Base-by-base conservation (phyloP, 805 yeast species). In the Jamesozyma rosinii region DNA sequence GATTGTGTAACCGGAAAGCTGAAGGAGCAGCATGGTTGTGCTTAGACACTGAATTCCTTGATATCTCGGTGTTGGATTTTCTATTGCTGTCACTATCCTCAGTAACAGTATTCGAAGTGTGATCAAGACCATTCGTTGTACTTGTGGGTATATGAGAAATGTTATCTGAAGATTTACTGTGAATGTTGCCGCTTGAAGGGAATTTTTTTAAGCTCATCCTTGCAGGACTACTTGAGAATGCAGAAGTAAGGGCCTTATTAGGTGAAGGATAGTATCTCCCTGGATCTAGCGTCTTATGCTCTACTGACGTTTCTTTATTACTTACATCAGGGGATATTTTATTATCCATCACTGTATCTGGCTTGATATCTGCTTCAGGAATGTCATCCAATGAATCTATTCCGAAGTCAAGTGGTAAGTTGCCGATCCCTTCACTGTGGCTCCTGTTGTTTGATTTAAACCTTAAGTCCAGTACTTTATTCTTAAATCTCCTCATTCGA, bases 381-480 rank as follows among this genome's bases (percentile, higher is more conserved):
- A 11, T 24, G 6, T 24, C 29, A 11, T 24, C 29, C 6, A 24
- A 6, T 8, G 11, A 24, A 24, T 24, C 11, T 6, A 24, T 11
- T 24, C 29, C 29, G 11, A 11, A 8, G 6, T 24, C 29, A 6
- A 8, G 10, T 8, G 29, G 29, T 24, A 8, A 8, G 11, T 24
- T 24, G 11, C 29, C 11, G 11, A 24, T 24, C 10, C 33, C 19
- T 32, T 26, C 14, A 27, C 15, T 8, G 15, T 31, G 9, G 15
- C 19, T 15, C 15, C 44, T 29, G 15, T 24, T 24, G 9, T 38
- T 49, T 21, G 51, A 45, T n/a, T 44, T 46, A n/a, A 54, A 39
- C 20, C 55, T 59, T 8, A 57, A 47, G 9, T 51, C 46, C 31
- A 54, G 51, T 39, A 58, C 52, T 26, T 51, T 53, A 34, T 49